Evolutionary conservation across 768 basidiomycete species (phyloP).

Genomic region (Candolleomyces aberdarensis): DNA sequence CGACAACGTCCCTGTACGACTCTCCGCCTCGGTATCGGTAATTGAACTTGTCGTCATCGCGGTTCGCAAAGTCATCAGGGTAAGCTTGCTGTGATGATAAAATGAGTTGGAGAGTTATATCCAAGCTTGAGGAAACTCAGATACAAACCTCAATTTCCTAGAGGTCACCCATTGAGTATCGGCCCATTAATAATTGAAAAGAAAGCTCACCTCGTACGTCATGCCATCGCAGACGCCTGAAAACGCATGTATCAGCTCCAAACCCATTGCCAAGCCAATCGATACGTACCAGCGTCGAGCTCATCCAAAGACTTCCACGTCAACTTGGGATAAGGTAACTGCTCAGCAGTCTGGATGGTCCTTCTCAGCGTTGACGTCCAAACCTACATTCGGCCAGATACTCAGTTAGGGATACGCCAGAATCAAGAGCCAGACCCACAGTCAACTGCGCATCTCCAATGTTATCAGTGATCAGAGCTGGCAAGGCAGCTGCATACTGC

Average conservation of each 20-base stretch:
- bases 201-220: conserved; percentile 73
- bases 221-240: conserved; percentile 94
- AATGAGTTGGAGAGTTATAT: not conserved
- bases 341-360: conserved; percentile 86
- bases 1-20: conserved; percentile 96
- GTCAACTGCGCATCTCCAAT: conserved; percentile 87
- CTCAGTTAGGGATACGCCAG: not conserved
- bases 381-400: conserved; percentile 47
- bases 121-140: not conserved
- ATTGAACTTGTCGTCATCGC: conserved; percentile 99
- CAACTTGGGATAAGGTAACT: conserved; percentile 83
- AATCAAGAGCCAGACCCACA: conserved; percentile 38
- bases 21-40: conserved; percentile 97
- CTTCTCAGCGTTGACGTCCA: conserved; percentile 98
- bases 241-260: not conserved
- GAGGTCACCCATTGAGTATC: not conserved
- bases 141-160: conserved; percentile 82
- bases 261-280: not conserved
- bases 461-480: conserved; percentile 83
- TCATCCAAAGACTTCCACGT: conserved; percentile 99
- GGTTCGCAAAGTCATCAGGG: conserved; percentile 96
- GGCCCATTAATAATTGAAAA: not conserved
- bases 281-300: conserved; percentile 75
- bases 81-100: conserved; percentile 68
- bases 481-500: conserved; percentile 83